phyloP scores from a whole-genome alignment of 1,284 basidiomycete genomes.

The Erythrobasidium hasegawianum region DNA sequence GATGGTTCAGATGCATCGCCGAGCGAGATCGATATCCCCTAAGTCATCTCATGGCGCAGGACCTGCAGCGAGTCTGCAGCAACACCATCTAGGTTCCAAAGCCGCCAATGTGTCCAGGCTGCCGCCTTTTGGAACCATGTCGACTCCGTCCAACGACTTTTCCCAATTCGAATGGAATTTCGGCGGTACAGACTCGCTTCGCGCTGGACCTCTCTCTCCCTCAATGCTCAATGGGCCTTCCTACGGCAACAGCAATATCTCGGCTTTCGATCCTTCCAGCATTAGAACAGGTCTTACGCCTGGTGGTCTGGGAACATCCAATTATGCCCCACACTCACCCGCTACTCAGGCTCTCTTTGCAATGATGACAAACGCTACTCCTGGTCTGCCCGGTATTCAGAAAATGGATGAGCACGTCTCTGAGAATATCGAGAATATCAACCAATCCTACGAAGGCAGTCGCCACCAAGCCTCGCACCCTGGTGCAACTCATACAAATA shows the following conservation, averaged over 20 bases:
- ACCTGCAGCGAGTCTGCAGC: no score
- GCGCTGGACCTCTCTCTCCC: conserved; percentile 85
- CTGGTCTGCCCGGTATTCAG: conserved; percentile 47
- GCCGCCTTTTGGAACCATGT: conserved; percentile 78
- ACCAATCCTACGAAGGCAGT: neutral
- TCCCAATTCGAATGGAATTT: conserved; percentile 71
- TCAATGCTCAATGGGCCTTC: conserved; percentile 91
- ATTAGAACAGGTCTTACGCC: conserved; percentile 43
- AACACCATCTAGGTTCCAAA: no score
- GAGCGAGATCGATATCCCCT: neutral
- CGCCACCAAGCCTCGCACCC: neutral
- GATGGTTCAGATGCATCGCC: conserved; percentile 13
- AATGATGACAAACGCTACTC: conserved; percentile 72
- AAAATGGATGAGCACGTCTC: neutral
- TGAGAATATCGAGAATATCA: neutral
- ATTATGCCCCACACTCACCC: conserved; percentile 81
- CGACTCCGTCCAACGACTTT: conserved; percentile 66
- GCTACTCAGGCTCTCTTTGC: conserved; percentile 88
- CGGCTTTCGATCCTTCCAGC: conserved; percentile 63
- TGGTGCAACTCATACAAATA: neutral
- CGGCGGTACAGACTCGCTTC: conserved; percentile 63
- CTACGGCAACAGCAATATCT: conserved; percentile 44
- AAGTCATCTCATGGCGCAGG: conserved; percentile 30
- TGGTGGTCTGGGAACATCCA: conserved; percentile 66
- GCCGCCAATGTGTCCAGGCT: conserved; percentile 49